A percentile compares a stretch with the other conserved stretches of the same genome.
Conservation (phyloP, 2,329 filamentous ascomycete genomes). For the Gaeumannomyces tritici region DNA sequence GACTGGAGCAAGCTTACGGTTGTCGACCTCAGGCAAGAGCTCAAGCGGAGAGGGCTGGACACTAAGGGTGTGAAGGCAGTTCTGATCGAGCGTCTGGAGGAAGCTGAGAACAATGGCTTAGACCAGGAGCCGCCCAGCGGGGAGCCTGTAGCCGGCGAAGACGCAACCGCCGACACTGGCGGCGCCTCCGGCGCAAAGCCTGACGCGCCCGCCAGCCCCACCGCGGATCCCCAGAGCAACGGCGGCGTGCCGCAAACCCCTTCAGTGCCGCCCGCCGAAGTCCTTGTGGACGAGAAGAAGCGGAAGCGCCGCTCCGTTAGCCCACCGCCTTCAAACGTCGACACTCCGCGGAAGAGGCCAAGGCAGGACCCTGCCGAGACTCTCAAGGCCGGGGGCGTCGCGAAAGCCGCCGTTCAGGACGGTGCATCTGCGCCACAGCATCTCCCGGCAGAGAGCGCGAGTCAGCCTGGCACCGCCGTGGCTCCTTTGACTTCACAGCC, state of each 20-base stretch:
- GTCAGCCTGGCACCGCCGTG: not conserved
- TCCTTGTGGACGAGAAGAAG: slow-evolving; percentile 34
- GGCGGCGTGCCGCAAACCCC: not conserved
- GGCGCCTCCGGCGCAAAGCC: not conserved
- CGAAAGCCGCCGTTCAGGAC: not conserved
- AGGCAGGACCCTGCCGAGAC: not conserved
- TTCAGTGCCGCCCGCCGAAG: slow-evolving; percentile 6
- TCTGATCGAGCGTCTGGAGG: slow-evolving; percentile 52
- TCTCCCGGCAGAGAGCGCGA: not conserved
- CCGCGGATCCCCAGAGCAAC: not conserved
- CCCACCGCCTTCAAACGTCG: slow-evolving; percentile 35
- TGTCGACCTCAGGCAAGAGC: slow-evolving; percentile 63
- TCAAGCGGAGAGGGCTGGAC: slow-evolving; percentile 61
- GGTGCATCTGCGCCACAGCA: not conserved
- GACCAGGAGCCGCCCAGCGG: slow-evolving; percentile 3
- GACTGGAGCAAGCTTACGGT: slow-evolving; percentile 59
- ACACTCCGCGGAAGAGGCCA: slow-evolving; percentile 32
- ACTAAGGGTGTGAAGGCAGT: slow-evolving; percentile 63
- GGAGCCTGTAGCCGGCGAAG: not conserved
- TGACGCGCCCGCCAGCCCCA: not conserved
- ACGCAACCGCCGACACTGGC: not conserved
- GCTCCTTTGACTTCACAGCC: not conserved
- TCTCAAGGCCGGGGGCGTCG: not conserved
- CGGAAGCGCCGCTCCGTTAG: slow-evolving; percentile 58
- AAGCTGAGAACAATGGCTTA: slow-evolving; percentile 8